Conservation (phyloP, 768 basidiomycete species). For the Pleurotus platypus region DNA sequence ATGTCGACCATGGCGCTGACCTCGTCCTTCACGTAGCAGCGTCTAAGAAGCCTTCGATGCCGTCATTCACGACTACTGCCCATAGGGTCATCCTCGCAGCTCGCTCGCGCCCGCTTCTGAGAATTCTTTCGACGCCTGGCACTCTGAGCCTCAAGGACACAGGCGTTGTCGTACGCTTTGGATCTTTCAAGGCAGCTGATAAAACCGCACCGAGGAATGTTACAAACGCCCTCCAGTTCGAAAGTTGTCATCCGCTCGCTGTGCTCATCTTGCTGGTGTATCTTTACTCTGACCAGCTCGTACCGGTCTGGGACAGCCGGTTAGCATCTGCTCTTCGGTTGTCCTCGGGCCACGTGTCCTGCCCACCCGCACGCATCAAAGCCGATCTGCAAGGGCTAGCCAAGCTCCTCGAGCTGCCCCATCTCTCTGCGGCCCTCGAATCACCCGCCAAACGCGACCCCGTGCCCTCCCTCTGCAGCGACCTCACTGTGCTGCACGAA, state of each 20-base stretch:
- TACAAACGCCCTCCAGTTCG: constrained; percentile 23
- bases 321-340: constrained; percentile 41
- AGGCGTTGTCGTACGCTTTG: neutral
- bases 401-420: constrained; percentile 51
- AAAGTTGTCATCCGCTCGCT: constrained; percentile 60
- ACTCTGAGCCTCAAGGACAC: neutral
- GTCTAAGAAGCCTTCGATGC: constrained; percentile 23
- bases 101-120: constrained; percentile 32
- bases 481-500: constrained; percentile 50
- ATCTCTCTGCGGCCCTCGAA: constrained; percentile 52
- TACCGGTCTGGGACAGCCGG: constrained; percentile 83
- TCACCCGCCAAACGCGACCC: constrained; percentile 57
- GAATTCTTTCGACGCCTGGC: neutral
- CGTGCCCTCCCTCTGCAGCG: constrained; percentile 39
- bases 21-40: constrained; percentile 39
- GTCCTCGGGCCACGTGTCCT: constrained; percentile 33
- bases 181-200: neutral
- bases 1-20: constrained; percentile 58
- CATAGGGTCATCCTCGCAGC: constrained; percentile 67
- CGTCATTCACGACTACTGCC: constrained; percentile 42
- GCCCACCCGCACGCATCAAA: constrained; percentile 49
- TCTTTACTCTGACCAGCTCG: constrained; percentile 82
- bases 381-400: constrained; percentile 61
- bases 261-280: constrained; percentile 77
- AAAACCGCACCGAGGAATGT: neutral